Evolutionary conservation across 441 rosid genomes (phyloP).

Genomic region (Populus hybrid): DNA sequence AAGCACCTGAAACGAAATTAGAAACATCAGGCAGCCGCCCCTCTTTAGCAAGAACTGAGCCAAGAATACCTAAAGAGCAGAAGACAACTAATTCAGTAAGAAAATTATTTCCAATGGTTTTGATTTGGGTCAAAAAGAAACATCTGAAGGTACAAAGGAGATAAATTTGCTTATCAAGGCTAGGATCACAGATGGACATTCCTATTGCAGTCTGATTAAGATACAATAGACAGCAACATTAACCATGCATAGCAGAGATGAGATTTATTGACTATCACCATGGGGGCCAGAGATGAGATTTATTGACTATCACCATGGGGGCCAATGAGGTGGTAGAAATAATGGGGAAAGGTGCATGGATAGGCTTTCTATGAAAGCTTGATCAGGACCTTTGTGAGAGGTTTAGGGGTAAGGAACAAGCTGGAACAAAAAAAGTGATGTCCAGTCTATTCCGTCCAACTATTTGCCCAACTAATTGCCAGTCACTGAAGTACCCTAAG

Average conservation of each 20-base stretch:
- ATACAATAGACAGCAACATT: neutral
- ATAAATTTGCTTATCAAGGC: neutral
- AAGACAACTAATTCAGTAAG: neutral
- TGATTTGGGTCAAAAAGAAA: neutral
- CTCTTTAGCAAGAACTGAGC: constrained; percentile 84
- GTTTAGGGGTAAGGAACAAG: neutral
- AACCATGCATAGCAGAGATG: neutral
- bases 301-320: no score
- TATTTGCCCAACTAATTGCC: no score
- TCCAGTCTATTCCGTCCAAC: neutral
- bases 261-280: neutral
- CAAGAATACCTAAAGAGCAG: constrained; percentile 58
- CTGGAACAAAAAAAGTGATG: neutral
- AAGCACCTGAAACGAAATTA: constrained; percentile 60
- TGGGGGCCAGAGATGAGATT: no score
- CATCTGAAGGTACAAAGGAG: neutral
- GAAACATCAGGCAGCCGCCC: constrained; percentile 52
- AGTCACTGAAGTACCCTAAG: neutral
- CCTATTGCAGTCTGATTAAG: neutral
- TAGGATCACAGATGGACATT: neutral
- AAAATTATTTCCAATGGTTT: neutral
- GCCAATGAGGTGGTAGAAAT: neutral
- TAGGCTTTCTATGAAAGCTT: neutral
- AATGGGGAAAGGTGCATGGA: neutral
- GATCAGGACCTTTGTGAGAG: neutral